These are phyloP conservation scores for Stephania yunnanensis DNA, from an alignment of 164 flowering plant species.

Conservation along the genomic window DNA sequence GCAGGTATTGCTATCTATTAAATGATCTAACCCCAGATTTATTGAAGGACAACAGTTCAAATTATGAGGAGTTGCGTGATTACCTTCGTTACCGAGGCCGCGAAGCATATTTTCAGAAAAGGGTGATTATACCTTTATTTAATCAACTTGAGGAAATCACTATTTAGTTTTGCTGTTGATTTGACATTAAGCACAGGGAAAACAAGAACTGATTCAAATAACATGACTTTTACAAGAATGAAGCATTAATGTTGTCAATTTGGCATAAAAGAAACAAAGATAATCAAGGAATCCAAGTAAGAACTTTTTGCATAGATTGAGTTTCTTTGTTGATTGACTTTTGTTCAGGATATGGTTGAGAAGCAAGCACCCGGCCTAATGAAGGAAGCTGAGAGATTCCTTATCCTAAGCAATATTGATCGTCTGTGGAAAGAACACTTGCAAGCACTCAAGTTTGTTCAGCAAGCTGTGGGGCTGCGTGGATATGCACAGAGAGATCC, in stretches of 20 bases:
- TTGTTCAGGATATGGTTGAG: slow-evolving; percentile 73
- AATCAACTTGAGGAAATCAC: not conserved
- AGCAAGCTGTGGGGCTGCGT: slow-evolving; percentile 96
- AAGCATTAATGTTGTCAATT: not conserved
- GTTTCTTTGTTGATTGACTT: not conserved
- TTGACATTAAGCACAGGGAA: too few species aligned
- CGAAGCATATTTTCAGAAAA: slow-evolving; percentile 89
- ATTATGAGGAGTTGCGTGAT: slow-evolving; percentile 59
- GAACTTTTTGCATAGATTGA: not conserved
- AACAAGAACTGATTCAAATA: not conserved
- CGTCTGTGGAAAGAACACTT: slow-evolving; percentile 97
- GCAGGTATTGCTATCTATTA: slow-evolving; percentile 90
- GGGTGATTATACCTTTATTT: slow-evolving; percentile 37
- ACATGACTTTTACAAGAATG: not conserved
- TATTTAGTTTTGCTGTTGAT: too few species aligned
- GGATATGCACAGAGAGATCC: slow-evolving; percentile 99
- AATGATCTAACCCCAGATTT: slow-evolving; percentile 78
- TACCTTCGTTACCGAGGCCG: slow-evolving; percentile 79
- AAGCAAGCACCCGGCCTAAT: slow-evolving; percentile 84
- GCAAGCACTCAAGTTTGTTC: slow-evolving; percentile 94
- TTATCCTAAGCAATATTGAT: slow-evolving; percentile 85
- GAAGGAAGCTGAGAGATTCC: slow-evolving; percentile 95
- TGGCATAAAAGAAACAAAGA: not conserved
- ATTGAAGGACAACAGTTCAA: slow-evolving; percentile 55
- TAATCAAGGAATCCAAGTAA: not conserved